Conservation (phyloP, 257 asterid genomes). For the Linderniella brevidens region DNA sequence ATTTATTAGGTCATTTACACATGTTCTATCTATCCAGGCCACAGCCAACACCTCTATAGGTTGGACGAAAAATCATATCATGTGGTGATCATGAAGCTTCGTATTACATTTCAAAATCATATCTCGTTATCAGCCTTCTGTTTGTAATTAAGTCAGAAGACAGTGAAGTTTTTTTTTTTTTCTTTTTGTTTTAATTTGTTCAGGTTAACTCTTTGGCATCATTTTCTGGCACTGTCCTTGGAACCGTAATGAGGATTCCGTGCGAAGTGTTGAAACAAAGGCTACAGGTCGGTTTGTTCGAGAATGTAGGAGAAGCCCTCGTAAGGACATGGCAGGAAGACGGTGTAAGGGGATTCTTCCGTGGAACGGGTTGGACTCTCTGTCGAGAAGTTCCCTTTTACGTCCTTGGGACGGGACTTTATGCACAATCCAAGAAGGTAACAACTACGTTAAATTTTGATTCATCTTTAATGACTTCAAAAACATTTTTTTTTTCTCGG, state of each 20-base stretch:
- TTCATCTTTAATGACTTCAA: background rate
- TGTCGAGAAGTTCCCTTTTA: slow-evolving; percentile 87
- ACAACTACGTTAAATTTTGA: background rate
- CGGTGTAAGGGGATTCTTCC: slow-evolving; percentile 78
- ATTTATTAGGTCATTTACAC: too few species aligned
- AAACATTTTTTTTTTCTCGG: too few species aligned
- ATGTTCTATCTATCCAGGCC: too few species aligned
- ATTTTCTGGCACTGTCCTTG: slow-evolving; percentile 73
- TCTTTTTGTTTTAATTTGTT: slow-evolving; percentile 2
- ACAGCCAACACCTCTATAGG: too few species aligned
- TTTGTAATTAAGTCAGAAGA: too few species aligned
- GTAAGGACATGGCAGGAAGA: slow-evolving; percentile 75
- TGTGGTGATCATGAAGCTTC: too few species aligned
- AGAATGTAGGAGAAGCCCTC: slow-evolving; percentile 69
- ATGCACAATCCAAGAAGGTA: slow-evolving; percentile 92
- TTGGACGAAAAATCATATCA: too few species aligned
- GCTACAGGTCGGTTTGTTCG: slow-evolving; percentile 70
- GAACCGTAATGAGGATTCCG: slow-evolving; percentile 83
- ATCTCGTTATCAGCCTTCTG: too few species aligned
- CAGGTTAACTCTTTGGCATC: slow-evolving; percentile 84
- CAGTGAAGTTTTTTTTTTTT: too few species aligned
- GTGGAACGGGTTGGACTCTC: slow-evolving; percentile 96
- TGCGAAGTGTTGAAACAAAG: slow-evolving; percentile 90
- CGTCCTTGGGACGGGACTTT: slow-evolving; percentile 88
- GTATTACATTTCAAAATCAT: too few species aligned